phyloP scores from a whole-genome alignment of 352 stramenopile genomes.

The Phytophthora foliorum region DNA sequence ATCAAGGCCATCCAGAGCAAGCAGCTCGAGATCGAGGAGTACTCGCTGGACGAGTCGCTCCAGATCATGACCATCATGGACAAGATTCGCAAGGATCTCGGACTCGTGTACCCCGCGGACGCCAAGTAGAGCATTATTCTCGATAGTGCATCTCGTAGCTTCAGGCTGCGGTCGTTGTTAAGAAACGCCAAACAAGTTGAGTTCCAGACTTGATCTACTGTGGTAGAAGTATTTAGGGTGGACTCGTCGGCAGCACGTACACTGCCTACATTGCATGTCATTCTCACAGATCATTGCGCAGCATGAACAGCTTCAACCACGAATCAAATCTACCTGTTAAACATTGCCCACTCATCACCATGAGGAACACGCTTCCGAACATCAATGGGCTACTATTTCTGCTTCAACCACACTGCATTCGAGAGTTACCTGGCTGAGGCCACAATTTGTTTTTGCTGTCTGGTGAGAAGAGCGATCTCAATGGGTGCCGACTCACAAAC shows the following conservation, averaged over 20 bases:
- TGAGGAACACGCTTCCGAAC: no score
- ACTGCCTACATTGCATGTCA: background rate
- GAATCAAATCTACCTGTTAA: constrained; percentile 16
- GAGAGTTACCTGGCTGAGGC: background rate
- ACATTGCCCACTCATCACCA: no score
- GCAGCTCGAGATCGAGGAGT: constrained; percentile 52
- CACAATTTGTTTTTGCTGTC: constrained; percentile 1
- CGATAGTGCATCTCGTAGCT: background rate
- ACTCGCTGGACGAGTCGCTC: constrained; percentile 64
- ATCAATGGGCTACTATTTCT: no score
- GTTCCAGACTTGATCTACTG: no score
- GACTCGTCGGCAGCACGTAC: background rate
- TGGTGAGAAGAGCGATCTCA: background rate
- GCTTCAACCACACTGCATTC: background rate
- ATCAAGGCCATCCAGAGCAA: constrained; percentile 62
- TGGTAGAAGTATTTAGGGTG: no score
- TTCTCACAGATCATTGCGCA: background rate
- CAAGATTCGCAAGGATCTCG: constrained; percentile 62
- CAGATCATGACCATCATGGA: constrained; percentile 68
- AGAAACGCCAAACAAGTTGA: background rate
- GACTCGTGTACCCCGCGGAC: constrained; percentile 48
- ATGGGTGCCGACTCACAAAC: constrained; percentile 31
- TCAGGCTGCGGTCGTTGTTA: background rate
- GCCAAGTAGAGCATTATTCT: constrained; percentile 16
- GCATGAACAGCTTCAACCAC: constrained; percentile 20